Evolutionary conservation across 148 eudicot genomes (phyloP), one percentile per base, ranked within the genome.

Genomic region (Bassia scoparia): DNA sequence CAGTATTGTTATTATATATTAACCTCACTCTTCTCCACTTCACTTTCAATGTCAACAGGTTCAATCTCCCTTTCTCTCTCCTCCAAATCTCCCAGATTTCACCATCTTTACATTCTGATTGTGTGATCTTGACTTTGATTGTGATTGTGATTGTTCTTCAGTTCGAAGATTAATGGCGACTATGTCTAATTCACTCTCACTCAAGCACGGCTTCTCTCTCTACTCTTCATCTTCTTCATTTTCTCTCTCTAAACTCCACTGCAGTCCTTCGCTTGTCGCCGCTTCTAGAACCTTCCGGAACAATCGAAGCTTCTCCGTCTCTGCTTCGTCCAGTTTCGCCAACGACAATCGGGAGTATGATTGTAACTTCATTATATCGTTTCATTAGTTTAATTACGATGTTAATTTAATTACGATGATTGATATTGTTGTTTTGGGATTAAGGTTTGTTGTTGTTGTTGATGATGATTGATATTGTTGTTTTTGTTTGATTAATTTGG

Each of bases 271-370:
- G 68, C 69, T 76, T 5, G 21, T 74, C 68, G 21, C 71, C 68
- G 69, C 84, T 76, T 85, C 89, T 38, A 77, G 87, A 70, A 84
- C 82, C 73, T 81, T 85, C 79, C 82, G 69, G 11, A 18, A 37
- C 7, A 41, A 2, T 71, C 73, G 93, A 72, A 74, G 80, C 59
- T 89, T 83, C 77, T 78, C 85, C 30, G 80, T 82, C 23, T 35
- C 76, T 16, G 85, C 97, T 16, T 82, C 97, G 0, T 81, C 91
- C 58, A 60, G 82, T 73, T 93, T 87, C 74, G 91, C 88, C 69
- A 94, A 94, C 67, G 95, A 91, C 20, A 94, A 91, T 76, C 86
- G 97, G 70, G 98, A 94, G 98, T 94, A 60, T 43, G 66, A 23
- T 56, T 7, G 38, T 68, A n/a, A 3, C 15, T 3, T 63, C 29